Evolutionary conservation across 371 early-diverging fungal species (phyloP).

Genomic region (Mycotypha africana): DNA sequence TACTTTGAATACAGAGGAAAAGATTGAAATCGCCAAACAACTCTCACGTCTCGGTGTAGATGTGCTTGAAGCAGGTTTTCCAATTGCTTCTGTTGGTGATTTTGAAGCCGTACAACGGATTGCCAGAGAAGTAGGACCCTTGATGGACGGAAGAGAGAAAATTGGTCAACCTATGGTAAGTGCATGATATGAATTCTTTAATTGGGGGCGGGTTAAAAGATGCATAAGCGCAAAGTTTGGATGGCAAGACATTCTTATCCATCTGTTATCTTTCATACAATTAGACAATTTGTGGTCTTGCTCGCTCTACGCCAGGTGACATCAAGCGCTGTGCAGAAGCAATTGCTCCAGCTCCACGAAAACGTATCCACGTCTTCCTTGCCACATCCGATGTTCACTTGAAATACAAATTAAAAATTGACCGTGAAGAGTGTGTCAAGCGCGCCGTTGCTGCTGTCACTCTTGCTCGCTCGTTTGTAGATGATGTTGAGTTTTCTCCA

Average conservation of each 20-base stretch:
- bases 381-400: slow-evolving; percentile 96
- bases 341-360: slow-evolving; percentile 72
- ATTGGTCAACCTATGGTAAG: slow-evolving; percentile 81
- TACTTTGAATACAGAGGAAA: slow-evolving; percentile 86
- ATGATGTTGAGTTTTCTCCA: slow-evolving; percentile 90
- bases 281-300: slow-evolving; percentile 85
- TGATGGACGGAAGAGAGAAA: slow-evolving; percentile 76
- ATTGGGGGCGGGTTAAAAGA: no score
- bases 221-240: no score
- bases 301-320: slow-evolving; percentile 83
- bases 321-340: slow-evolving; percentile 90
- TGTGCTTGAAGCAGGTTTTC: slow-evolving; percentile 94
- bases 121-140: slow-evolving; percentile 84
- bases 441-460: slow-evolving; percentile 82
- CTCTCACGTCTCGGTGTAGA: slow-evolving; percentile 91
- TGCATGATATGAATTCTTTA: neutral
- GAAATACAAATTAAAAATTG: slow-evolving; percentile 87
- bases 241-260: neutral
- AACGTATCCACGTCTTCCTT: slow-evolving; percentile 91
- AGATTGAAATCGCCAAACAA: slow-evolving; percentile 89
- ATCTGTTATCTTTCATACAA: no score
- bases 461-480: slow-evolving; percentile 71
- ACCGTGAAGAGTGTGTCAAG: slow-evolving; percentile 79
- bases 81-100: slow-evolving; percentile 89
- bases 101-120: slow-evolving; percentile 94